Evolutionary conservation across 75 land plant genomes (phyloP).

Genomic region (Cryptomeria japonica): DNA sequence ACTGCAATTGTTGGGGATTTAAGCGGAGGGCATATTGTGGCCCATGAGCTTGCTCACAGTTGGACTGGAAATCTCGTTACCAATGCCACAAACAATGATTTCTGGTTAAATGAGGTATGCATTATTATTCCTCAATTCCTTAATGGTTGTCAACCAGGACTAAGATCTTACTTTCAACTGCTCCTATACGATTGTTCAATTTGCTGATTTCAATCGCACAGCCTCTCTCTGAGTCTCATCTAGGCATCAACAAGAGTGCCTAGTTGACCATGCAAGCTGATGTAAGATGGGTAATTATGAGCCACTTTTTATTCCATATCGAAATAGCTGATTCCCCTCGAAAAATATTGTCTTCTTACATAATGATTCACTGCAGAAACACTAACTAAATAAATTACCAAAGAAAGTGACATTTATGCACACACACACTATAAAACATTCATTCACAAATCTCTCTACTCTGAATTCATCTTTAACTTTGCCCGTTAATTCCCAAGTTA

Average conservation of each 20-base stretch:
- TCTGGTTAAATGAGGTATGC: slow-evolving; percentile 90
- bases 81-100: slow-evolving; percentile 84
- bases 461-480: background rate
- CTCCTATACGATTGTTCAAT: background rate
- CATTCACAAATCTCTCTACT: background rate
- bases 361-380: background rate
- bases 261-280: background rate
- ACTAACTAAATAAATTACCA: too few relatives aligned
- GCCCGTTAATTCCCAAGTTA: background rate
- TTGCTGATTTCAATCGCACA: background rate
- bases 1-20: slow-evolving; percentile 81
- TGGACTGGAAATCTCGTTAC: slow-evolving; percentile 95
- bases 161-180: background rate
- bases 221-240: background rate
- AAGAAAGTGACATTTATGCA: background rate
- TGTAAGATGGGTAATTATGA: background rate
- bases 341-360: background rate
- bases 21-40: slow-evolving; percentile 82
- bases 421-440: background rate
- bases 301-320: background rate
- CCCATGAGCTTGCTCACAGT: slow-evolving; percentile 94
- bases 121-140: background rate
- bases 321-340: too few relatives aligned
- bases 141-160: background rate
- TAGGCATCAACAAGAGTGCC: background rate